Conservation (phyloP, 169 alveolate species). For the Plasmodium reichenowi region DNA sequence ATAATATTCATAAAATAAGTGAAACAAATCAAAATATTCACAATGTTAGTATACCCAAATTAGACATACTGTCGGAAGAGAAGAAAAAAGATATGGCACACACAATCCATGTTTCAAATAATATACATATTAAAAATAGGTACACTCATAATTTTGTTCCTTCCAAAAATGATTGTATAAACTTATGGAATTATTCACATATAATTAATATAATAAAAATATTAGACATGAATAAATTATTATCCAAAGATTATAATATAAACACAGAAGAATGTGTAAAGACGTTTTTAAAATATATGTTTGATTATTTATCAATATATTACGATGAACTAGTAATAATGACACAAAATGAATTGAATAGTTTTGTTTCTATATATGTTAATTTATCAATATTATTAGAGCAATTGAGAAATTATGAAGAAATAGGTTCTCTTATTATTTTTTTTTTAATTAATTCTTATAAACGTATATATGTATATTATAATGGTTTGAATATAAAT, state of each 20-base stretch:
- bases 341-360: slow-evolving; percentile 44
- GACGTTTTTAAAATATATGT: not conserved
- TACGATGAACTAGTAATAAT: not conserved
- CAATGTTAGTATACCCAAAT: too few species aligned
- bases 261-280: slow-evolving; percentile 10
- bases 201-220: slow-evolving; percentile 34
- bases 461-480: not conserved
- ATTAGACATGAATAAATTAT: slow-evolving; percentile 12
- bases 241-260: not conserved
- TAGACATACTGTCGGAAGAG: too few species aligned
- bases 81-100: too few species aligned
- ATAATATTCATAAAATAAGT: too few species aligned
- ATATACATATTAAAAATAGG: too few species aligned
- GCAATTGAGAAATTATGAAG: not conserved
- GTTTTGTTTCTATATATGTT: slow-evolving; percentile 40
- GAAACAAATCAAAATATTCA: too few species aligned
- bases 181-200: slow-evolving; percentile 36
- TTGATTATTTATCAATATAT: not conserved
- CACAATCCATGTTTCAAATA: too few species aligned
- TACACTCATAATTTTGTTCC: not conserved
- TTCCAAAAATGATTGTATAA: not conserved
- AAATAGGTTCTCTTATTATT: not conserved
- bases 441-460: slow-evolving; percentile 1
- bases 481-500: slow-evolving; percentile 13
- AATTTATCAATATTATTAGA: slow-evolving; percentile 14